These are phyloP conservation scores for Pleurotus ostreatus DNA, from an alignment of 768 basidiomycete species.

Conservation along the genomic window DNA sequence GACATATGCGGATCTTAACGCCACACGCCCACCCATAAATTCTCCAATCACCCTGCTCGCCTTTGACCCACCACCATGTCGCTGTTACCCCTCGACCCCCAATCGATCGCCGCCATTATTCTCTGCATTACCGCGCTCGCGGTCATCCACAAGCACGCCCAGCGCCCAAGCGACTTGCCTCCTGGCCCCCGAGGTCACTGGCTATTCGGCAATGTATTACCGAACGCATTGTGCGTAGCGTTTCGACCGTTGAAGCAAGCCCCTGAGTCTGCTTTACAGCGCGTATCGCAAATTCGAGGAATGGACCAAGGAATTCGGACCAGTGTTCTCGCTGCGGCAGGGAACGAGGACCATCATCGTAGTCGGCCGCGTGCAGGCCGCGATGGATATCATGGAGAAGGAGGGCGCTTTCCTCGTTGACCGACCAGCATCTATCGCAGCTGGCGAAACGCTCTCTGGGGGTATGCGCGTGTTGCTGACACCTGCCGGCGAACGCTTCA, in stretches of 20 bases:
- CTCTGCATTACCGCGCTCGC: slow-evolving; percentile 26
- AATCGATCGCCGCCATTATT: slow-evolving; percentile 24
- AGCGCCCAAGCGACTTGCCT: slow-evolving; percentile 28
- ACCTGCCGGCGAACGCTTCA: slow-evolving; percentile 54
- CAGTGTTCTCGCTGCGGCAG: slow-evolving; percentile 52
- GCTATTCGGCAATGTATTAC: slow-evolving; percentile 36
- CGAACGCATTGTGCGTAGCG: slow-evolving; percentile 33
- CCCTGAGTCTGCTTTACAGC: slow-evolving; percentile 17
- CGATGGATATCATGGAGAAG: slow-evolving; percentile 64
- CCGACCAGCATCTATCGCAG: slow-evolving; percentile 51
- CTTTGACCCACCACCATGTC: neutral
- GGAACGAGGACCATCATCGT: slow-evolving; percentile 43
- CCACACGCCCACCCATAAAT: neutral
- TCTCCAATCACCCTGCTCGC: neutral
- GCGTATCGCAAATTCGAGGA: slow-evolving; percentile 51
- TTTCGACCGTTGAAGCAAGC: neutral
- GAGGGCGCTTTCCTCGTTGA: slow-evolving; percentile 57
- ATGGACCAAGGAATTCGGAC: slow-evolving; percentile 59
- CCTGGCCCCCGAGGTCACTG: slow-evolving; percentile 40
- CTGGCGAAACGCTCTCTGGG: slow-evolving; percentile 54
- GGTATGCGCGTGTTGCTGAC: slow-evolving; percentile 57
- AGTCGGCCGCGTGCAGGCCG: slow-evolving; percentile 45
- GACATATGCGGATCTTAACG: slow-evolving; percentile 6
- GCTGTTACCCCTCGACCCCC: slow-evolving; percentile 17
- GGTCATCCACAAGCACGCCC: slow-evolving; percentile 24